Conservation (phyloP, 2,329 filamentous ascomycete genomes). For the Fusarium irregulare region DNA sequence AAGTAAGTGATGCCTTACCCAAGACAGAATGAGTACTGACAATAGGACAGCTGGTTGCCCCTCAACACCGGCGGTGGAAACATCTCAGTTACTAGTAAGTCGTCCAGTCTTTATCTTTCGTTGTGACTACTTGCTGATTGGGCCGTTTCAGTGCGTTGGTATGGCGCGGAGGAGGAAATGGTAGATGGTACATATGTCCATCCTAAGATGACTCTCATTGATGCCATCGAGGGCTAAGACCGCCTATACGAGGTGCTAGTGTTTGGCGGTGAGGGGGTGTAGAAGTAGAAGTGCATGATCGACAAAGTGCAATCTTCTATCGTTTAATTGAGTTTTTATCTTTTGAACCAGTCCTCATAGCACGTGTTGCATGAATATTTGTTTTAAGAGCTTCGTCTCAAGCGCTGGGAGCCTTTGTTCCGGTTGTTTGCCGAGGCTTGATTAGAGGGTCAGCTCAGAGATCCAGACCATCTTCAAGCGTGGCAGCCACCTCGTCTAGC, state of each 20-base stretch:
- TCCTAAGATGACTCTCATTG: background rate
- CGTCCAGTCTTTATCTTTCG: accelerated
- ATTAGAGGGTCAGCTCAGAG: background rate
- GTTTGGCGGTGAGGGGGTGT: background rate
- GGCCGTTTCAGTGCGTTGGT: background rate
- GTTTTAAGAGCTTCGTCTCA: background rate
- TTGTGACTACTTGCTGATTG: background rate
- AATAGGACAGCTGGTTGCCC: background rate
- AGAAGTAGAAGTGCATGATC: background rate
- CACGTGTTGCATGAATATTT: background rate
- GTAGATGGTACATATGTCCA: background rate
- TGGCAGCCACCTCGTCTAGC: background rate
- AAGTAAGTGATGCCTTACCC: background rate
- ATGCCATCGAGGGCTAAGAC: background rate
- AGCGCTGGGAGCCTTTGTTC: background rate
- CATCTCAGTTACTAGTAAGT: background rate
- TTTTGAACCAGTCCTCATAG: background rate
- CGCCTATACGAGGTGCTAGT: background rate
- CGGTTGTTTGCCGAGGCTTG: background rate
- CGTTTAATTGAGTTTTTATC: background rate
- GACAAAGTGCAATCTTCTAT: background rate
- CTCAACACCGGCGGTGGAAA: background rate
- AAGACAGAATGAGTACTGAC: background rate
- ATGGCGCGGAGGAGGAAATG: background rate
- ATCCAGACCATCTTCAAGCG: background rate